Evolutionary conservation across 306 rosid genomes (phyloP).

Genomic region (Echinosophora koreensis): DNA sequence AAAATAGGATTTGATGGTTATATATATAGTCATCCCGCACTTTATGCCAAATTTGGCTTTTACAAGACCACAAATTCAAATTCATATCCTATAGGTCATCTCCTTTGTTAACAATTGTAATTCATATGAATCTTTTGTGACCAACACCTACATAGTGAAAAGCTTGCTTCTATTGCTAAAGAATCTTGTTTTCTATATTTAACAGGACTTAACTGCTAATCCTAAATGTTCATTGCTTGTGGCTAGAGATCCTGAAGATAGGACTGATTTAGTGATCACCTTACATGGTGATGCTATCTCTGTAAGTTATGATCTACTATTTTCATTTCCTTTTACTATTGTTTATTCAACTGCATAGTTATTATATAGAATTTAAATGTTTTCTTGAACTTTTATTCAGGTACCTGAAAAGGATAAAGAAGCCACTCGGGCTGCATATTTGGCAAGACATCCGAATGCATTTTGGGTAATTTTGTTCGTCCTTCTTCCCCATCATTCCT

Average conservation of each 20-base stretch:
- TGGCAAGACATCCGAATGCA: slow-evolving; percentile 88
- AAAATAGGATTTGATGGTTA: slow-evolving; percentile 34
- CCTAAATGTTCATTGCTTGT: slow-evolving; percentile 90
- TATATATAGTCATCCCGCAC: slow-evolving; percentile 27
- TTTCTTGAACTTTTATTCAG: slow-evolving; percentile 51
- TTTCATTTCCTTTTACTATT: slow-evolving; percentile 32
- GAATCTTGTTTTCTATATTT: slow-evolving; percentile 35
- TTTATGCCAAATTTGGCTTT: slow-evolving; percentile 18
- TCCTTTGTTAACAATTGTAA: slow-evolving; percentile 31
- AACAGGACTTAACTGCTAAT: slow-evolving; percentile 76
- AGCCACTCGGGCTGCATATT: slow-evolving; percentile 78
- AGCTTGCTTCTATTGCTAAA: slow-evolving; percentile 45
- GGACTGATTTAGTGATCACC: slow-evolving; percentile 88
- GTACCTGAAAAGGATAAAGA: slow-evolving; percentile 74
- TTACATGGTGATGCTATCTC: slow-evolving; percentile 84
- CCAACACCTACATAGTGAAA: slow-evolving; percentile 15
- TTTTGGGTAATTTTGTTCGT: slow-evolving; percentile 77
- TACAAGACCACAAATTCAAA: background rate
- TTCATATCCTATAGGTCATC: slow-evolving; percentile 28
- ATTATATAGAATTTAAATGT: slow-evolving; percentile 37
- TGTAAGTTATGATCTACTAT: slow-evolving; percentile 63
- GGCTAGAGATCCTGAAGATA: slow-evolving; percentile 91
- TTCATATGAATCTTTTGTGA: slow-evolving; percentile 8
- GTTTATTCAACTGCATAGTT: slow-evolving; percentile 22
- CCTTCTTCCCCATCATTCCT: slow-evolving; percentile 43